These are phyloP conservation scores for Fusarium pseudocircinatum DNA, from an alignment of 2,329 filamentous ascomycete genomes.

Conservation along the genomic window DNA sequence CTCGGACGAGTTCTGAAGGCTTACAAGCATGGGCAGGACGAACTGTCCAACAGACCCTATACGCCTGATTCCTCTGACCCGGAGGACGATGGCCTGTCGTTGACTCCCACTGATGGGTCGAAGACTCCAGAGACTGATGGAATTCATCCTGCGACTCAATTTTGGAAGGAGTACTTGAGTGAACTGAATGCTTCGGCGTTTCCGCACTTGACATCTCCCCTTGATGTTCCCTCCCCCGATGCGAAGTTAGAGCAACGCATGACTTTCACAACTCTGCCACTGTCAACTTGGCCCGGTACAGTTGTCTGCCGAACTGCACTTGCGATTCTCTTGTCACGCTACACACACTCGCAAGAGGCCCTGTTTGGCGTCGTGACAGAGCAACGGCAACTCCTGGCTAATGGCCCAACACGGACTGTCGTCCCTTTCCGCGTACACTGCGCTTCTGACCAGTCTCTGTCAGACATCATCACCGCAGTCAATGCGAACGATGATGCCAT, in stretches of 20 bases:
- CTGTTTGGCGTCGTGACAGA: slow-evolving; percentile 5
- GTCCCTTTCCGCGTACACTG: slow-evolving; percentile 2
- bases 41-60: background rate
- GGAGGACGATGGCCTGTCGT: background rate
- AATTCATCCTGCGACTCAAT: background rate
- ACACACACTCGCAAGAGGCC: slow-evolving; percentile 1
- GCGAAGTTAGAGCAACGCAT: background rate
- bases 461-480: background rate
- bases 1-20: background rate
- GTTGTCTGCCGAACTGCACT: background rate
- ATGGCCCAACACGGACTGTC: background rate
- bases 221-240: background rate
- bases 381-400: background rate
- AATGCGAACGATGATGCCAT: background rate
- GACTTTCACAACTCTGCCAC: fast-evolving
- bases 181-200: slow-evolving; percentile 6
- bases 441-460: background rate
- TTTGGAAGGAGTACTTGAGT: background rate
- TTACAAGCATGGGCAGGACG: background rate
- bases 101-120: background rate
- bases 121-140: background rate
- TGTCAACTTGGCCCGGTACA: fast-evolving
- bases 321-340: background rate
- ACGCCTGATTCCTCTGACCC: background rate
- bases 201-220: background rate